phyloP scores from a whole-genome alignment of 2,329 filamentous ascomycete genomes.

The Chaetomiaceae sp. region DNA sequence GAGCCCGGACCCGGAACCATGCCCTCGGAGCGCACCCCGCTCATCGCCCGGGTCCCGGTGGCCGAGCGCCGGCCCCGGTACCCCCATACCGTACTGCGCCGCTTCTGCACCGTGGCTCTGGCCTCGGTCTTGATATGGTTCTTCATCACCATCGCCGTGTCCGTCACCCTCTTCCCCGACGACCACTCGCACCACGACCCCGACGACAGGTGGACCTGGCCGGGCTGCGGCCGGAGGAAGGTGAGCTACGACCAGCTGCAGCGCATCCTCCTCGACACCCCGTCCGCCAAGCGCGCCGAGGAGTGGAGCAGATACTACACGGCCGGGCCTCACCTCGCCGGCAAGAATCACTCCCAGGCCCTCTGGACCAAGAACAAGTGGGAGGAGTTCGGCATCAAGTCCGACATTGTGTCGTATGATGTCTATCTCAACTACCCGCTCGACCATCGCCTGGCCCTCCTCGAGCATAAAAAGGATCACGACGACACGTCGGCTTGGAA shows the following conservation, averaged over 20 bases:
- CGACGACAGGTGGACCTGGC: slow-evolving; percentile 29
- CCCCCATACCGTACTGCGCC: slow-evolving; percentile 56
- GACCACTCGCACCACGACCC: slow-evolving; percentile 33
- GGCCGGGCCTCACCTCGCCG: slow-evolving; percentile 68
- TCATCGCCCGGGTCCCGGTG: slow-evolving; percentile 60
- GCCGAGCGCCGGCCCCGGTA: slow-evolving; percentile 51
- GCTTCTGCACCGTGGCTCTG: slow-evolving; percentile 61
- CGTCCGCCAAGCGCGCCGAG: slow-evolving; percentile 51
- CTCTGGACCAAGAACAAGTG: slow-evolving; percentile 72
- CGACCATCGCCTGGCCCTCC: slow-evolving; percentile 63
- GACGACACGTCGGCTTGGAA: slow-evolving; percentile 42
- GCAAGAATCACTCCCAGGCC: slow-evolving; percentile 72
- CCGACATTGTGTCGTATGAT: slow-evolving; percentile 65
- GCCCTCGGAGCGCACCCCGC: slow-evolving; percentile 58
- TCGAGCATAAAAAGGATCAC: slow-evolving; percentile 44
- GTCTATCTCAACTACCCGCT: slow-evolving; percentile 74
- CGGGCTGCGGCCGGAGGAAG: slow-evolving; percentile 27
- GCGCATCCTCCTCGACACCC: slow-evolving; percentile 54
- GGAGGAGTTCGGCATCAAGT: slow-evolving; percentile 64
- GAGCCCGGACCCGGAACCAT: too few relatives aligned
- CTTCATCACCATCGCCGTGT: slow-evolving; percentile 43
- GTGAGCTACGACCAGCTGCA: slow-evolving; percentile 50
- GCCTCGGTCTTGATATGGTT: slow-evolving; percentile 52
- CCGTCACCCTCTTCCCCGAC: slow-evolving; percentile 32
- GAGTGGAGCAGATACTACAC: slow-evolving; percentile 80